Percentiles rank a stretch among this genome's conserved stretches.
Conservation (phyloP, 2,329 filamentous ascomycete genomes). For the Fusarium abutilonis region DNA sequence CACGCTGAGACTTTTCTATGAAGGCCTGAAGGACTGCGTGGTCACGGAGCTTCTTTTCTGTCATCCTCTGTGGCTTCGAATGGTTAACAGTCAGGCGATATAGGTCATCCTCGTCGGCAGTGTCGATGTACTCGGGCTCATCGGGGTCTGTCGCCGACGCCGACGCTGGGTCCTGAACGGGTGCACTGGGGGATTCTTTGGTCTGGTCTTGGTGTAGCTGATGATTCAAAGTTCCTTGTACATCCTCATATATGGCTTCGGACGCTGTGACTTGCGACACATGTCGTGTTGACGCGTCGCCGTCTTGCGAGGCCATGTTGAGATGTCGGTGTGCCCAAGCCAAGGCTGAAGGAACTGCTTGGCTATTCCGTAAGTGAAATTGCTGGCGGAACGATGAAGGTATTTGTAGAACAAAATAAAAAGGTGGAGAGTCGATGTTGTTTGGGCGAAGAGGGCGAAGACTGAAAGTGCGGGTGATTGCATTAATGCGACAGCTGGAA, state of each 20-base stretch:
- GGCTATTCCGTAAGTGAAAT: background rate
- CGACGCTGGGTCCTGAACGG: background rate
- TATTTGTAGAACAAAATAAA: background rate
- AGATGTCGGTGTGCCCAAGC: background rate
- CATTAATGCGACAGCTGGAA: constrained; percentile 1
- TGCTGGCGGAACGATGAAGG: background rate
- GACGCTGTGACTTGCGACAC: background rate
- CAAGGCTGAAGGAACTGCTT: background rate
- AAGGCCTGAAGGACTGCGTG: constrained; percentile 60
- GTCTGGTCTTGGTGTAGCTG: too few relatives aligned
- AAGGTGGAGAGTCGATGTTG: background rate
- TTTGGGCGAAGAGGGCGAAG: constrained; percentile 2
- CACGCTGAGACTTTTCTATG: constrained; percentile 50
- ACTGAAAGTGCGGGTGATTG: background rate
- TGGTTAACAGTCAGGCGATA: constrained; percentile 47
- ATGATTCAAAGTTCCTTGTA: background rate
- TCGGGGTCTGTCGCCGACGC: background rate
- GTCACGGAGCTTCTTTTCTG: constrained; percentile 61
- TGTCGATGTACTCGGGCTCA: constrained; percentile 27
- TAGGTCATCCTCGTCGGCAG: constrained; percentile 42
- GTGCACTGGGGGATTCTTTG: background rate
- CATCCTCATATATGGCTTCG: background rate
- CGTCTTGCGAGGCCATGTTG: constrained; percentile 7
- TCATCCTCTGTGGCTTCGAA: constrained; percentile 51
- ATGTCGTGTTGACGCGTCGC: background rate